Evolutionary conservation across 176 grass and related monocot species (phyloP), one percentile per base, ranked within the genome.

Genomic region (Rhynchospora tenuis): DNA sequence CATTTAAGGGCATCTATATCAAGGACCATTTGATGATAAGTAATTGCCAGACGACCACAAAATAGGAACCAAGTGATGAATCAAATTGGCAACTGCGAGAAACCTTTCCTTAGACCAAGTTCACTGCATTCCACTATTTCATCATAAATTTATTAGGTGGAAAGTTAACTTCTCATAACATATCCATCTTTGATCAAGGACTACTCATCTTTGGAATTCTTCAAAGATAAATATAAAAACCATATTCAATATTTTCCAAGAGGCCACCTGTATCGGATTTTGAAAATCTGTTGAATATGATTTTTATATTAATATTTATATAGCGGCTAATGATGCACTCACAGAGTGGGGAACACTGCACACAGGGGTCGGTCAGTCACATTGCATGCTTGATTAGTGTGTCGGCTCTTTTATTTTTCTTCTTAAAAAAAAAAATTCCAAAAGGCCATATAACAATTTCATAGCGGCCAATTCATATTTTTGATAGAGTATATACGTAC

Each of bases 111-210:
- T 3, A 66, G 79, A 54, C 31, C n/a, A 33, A 33, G 45, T 66
- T 48, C 80, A 82, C 59, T 54, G 58, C 48, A 81, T 74, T 81
- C 14, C 28, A 81, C 79, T 62, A 26, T 65, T 79, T 59, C 52
- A 47, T 81, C 79, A 81, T 81, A 50, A 81, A 81, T 81, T 64
- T 64, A 46, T 47, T 64, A 63, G 20, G 54, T 80, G 29, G 19
- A 38, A 55, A 80, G 27, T 81, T 81, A 44, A 81, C n/a, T 74
- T 38, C 26, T 74, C 46, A 74, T 51, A 46, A 74, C 27, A 50
- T 27, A 26, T 38, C 33, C 22, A 74, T 74, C 45, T 74, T 46
- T 74, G 70, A 20, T 51, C 50, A 23, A 51, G 33, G 33, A 38
- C 33, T 74, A 23, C n/a, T n/a, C 51, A 26, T 74, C 24, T 22